Percentiles rank a stretch among this genome's conserved stretches.
These are phyloP conservation scores for Lactarius deliciosus DNA, from an alignment of 768 basidiomycete genomes.

Conservation along the genomic window DNA sequence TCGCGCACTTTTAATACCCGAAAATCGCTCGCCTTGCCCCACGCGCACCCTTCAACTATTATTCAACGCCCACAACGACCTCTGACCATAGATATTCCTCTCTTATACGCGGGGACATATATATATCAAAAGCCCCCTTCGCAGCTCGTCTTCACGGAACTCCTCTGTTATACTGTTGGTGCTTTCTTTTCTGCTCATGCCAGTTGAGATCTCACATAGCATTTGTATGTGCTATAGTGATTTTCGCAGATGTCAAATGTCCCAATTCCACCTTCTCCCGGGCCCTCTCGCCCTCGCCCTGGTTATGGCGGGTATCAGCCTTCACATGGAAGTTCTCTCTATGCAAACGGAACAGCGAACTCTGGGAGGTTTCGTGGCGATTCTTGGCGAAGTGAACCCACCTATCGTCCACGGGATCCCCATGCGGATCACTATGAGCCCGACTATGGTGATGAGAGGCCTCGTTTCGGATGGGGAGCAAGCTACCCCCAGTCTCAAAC, in stretches of 20 bases:
- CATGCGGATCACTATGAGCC: slow-evolving; percentile 22
- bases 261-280: slow-evolving; percentile 52
- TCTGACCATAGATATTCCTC: slow-evolving; percentile 1
- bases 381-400: slow-evolving; percentile 46
- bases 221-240: slow-evolving; percentile 22
- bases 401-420: slow-evolving; percentile 40
- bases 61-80: neutral
- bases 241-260: slow-evolving; percentile 26
- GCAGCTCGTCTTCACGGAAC: slow-evolving; percentile 6
- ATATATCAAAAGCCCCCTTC: neutral
- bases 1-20: slow-evolving; percentile 16
- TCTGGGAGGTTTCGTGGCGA: slow-evolving; percentile 38
- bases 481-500: slow-evolving; percentile 30
- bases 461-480: slow-evolving; percentile 18
- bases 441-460: slow-evolving; percentile 15
- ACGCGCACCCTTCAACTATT: neutral
- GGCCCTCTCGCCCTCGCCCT: slow-evolving; percentile 42
- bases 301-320: slow-evolving; percentile 56
- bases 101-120: neutral
- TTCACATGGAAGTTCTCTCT: slow-evolving; percentile 38
- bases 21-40: neutral
- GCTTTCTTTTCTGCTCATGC: neutral
- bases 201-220: slow-evolving; percentile 15
- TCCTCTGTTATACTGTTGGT: slow-evolving; percentile 3
- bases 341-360: slow-evolving; percentile 43